Base-by-base conservation (phyloP, 2,329 filamentous ascomycete species). In the Metarhizium album region DNA sequence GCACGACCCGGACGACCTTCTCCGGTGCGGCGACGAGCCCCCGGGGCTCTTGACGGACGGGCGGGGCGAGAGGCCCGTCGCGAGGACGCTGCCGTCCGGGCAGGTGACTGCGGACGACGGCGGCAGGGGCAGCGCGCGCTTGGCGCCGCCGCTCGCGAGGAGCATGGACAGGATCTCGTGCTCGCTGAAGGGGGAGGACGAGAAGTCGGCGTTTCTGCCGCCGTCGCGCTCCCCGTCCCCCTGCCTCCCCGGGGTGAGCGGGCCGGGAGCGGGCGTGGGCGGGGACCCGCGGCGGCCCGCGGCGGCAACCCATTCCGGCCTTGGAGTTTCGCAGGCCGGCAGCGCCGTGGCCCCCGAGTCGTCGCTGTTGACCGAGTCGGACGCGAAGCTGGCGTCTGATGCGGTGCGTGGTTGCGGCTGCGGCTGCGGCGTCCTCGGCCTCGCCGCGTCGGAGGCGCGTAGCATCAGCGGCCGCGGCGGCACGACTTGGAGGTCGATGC, bases 111-210 rank as follows among this genome's bases (percentile, higher is more conserved):
- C 55, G 11, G 59, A 51, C 0, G 65, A 64, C 0, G 67, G 67
- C 2, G 61, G 63, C 2, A 57, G 50, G 2, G 67, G 65, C 18
- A 69, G 57, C 14, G 57, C 55, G 29, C 65, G 58, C 35, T 33
- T 55, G 9, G 57, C 55, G 2, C 51, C 48, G 2, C 58, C 51
- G 31, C 52, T 58, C 0, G 59, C 56, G 37, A 67, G 51, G 6
- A 68, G 53, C 18, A 69, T 54, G 2, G 60, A 59, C 22, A 68
- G 31, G 47, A 69, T 60, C 4, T 69, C 65, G 3, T 60, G 55
- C 47, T 68, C 66, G 43, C 62, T 62, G 40, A 62, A 67, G 1
- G 65, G 61, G 31, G 64, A 64, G 0, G 65, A 65, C 6, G 61
- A 58, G 29, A 59, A 50, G 7, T 57, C 57, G 16, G 52, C 50